Percentiles rank a stretch among this genome's conserved stretches.
Conservation (phyloP, 495 filamentous ascomycete genomes). For the Podospora pseudoanserina region DNA sequence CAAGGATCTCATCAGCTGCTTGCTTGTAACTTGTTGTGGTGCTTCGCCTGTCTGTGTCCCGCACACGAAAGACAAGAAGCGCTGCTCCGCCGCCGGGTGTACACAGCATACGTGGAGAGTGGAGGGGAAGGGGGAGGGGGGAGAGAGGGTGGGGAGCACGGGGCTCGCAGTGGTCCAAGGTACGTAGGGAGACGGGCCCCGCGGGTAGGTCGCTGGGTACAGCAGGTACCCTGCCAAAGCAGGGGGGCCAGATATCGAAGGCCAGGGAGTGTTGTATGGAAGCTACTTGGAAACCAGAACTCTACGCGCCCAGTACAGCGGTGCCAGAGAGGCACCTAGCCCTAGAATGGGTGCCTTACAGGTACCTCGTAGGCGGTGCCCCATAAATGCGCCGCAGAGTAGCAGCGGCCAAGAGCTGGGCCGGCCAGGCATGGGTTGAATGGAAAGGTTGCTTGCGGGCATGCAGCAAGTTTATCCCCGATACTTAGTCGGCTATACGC, state of each 20-base stretch:
- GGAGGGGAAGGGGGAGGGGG: background rate
- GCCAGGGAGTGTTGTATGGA: background rate
- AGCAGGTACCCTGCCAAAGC: background rate
- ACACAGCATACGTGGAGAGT: conserved; percentile 6
- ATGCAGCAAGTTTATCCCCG: background rate
- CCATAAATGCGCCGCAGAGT: background rate
- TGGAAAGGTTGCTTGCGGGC: background rate
- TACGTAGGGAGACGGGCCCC: background rate
- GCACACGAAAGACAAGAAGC: background rate
- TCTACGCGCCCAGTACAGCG: background rate
- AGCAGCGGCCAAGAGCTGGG: conserved; percentile 1
- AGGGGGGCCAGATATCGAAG: background rate
- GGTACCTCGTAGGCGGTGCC: background rate
- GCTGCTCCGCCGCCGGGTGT: conserved; percentile 1
- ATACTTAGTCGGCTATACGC: background rate
- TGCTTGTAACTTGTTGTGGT: background rate
- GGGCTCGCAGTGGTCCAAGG: background rate
- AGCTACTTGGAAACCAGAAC: background rate
- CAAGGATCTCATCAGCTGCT: conserved; percentile 14
- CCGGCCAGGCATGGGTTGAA: background rate
- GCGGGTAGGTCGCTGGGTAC: background rate
- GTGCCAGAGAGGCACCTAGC: background rate
- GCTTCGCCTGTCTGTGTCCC: conserved; percentile 13
- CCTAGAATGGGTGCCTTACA: conserved; percentile 1
- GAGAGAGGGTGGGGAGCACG: background rate